These are phyloP conservation scores for Fusarium solani-melongenae DNA, from an alignment of 2,329 filamentous ascomycete species.

Conservation along the genomic window DNA sequence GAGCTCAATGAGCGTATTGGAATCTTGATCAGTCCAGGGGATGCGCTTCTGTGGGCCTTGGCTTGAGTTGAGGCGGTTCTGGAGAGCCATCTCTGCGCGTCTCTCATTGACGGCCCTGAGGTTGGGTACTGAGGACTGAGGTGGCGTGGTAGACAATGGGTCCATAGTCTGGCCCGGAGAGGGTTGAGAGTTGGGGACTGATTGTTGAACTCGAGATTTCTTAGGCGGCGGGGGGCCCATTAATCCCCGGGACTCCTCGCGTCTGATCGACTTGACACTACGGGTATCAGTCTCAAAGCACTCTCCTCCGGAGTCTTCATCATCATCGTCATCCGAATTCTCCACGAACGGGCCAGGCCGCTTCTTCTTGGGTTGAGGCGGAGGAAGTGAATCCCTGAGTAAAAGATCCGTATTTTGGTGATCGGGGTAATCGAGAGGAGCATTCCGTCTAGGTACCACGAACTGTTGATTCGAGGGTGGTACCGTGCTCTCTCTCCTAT, in stretches of 20 bases:
- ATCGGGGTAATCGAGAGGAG: constrained; percentile 37
- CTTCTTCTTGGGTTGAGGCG: not conserved
- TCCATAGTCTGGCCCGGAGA: constrained; percentile 3
- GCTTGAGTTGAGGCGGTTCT: constrained; percentile 38
- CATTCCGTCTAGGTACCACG: constrained; percentile 13
- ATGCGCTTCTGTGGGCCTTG: constrained; percentile 41
- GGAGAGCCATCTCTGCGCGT: constrained; percentile 33
- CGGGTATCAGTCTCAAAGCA: constrained; percentile 46
- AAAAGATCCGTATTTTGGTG: constrained; percentile 36
- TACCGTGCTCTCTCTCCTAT: not conserved
- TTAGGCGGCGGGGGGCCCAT: constrained; percentile 26
- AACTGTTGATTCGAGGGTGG: constrained; percentile 40
- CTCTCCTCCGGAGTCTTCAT: constrained; percentile 23
- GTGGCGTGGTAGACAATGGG: not conserved
- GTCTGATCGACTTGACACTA: constrained; percentile 34
- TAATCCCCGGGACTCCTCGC: constrained; percentile 28
- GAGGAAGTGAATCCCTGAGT: not conserved
- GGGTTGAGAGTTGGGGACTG: constrained; percentile 5
- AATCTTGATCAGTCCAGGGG: constrained; percentile 58
- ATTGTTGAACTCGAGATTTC: constrained; percentile 11
- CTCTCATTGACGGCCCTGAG: constrained; percentile 44
- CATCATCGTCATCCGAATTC: constrained; percentile 36
- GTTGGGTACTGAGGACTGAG: constrained; percentile 4
- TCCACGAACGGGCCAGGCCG: constrained; percentile 9
- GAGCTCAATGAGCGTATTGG: constrained; percentile 53